Evolutionary conservation across 1,284 basidiomycete species (phyloP).

Genomic region (Malassezia cuniculi): DNA sequence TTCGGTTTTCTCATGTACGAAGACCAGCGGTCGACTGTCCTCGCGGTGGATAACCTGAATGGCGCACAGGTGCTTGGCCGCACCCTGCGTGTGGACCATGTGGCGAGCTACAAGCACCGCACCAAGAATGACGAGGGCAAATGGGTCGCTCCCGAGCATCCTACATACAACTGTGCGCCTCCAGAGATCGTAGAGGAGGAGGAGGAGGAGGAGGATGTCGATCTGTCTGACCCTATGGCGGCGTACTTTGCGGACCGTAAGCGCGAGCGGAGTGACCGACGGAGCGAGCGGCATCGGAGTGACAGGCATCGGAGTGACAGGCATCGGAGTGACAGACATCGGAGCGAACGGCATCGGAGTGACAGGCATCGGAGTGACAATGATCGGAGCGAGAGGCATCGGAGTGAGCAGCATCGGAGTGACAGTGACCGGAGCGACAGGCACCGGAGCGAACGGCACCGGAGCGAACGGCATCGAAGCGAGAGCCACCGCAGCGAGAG

Average conservation of each 20-base stretch:
- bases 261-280: not conserved
- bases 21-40: conserved; percentile 85
- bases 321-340: no score
- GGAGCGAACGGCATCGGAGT: no score
- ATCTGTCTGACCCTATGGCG: conserved; percentile 94
- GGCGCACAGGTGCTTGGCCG: conserved; percentile 76
- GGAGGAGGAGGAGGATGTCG: conserved; percentile 50
- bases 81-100: conserved; percentile 79
- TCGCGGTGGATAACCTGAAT: conserved; percentile 97
- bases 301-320: no score
- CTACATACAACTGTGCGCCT: conserved; percentile 34
- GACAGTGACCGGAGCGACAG: not conserved
- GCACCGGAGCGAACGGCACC: not conserved
- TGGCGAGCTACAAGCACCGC: conserved; percentile 69
- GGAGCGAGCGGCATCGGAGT: not conserved
- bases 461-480: not conserved
- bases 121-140: conserved; percentile 69
- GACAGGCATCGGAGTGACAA: no score
- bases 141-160: conserved; percentile 61
- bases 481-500: not conserved
- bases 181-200: conserved; percentile 11
- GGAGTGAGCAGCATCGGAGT: not conserved
- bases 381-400: not conserved
- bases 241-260: conserved; percentile 53
- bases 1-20: conserved; percentile 99